A percentile compares a stretch with the other conserved stretches of the same genome.
Evolutionary conservation across 495 filamentous ascomycete species (phyloP).

Genomic region (Talaromyces adpressus): DNA sequence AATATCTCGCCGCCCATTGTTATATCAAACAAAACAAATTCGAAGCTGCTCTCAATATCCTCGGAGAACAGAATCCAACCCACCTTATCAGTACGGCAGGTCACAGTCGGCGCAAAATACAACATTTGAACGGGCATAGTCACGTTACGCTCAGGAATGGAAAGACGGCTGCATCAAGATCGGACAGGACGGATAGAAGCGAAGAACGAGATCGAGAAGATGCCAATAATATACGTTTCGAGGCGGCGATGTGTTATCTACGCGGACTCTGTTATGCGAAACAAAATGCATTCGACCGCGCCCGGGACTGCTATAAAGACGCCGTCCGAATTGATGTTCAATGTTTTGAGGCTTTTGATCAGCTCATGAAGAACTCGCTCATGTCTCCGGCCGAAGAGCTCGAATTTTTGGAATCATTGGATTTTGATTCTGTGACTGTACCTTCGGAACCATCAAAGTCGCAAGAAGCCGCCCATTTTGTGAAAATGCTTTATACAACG

Average conservation of each 20-base stretch:
- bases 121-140: conserved; percentile 43
- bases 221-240: conserved; percentile 68
- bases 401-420: conserved; percentile 81
- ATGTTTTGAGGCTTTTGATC: conserved; percentile 96
- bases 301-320: conserved; percentile 97
- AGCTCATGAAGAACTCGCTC: conserved; percentile 92
- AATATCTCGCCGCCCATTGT: conserved; percentile 88
- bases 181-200: conserved; percentile 48
- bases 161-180: conserved; percentile 30
- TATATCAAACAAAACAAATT: conserved; percentile 84
- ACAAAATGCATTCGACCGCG: conserved; percentile 94
- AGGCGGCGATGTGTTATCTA: conserved; percentile 96
- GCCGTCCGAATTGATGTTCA: conserved; percentile 95
- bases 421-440: conserved; percentile 74
- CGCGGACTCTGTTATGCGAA: conserved; percentile 92
- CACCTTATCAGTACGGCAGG: conserved; percentile 67
- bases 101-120: conserved; percentile 55
- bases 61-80: conserved; percentile 86
- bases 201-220: conserved; percentile 64
- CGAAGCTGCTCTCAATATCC: conserved; percentile 77
- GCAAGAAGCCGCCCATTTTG: conserved; percentile 85
- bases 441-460: conserved; percentile 50
- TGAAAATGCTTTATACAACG: conserved; percentile 95
- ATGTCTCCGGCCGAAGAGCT: conserved; percentile 98
- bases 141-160: conserved; percentile 43